Evolutionary conservation across 208 protist genomes (phyloP).

Genomic region (Crithidia bombi): DNA sequence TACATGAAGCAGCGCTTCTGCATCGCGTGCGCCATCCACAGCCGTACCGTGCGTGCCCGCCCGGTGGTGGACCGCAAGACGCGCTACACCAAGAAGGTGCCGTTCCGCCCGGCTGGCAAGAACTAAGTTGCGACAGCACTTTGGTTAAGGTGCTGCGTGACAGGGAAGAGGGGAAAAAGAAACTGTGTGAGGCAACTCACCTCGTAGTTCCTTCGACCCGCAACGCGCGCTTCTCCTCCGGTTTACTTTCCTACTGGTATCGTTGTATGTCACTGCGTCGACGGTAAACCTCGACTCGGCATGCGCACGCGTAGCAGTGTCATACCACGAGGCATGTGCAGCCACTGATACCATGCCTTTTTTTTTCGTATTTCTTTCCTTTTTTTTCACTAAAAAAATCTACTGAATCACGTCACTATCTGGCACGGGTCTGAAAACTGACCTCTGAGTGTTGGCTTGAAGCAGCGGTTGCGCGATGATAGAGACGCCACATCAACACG

Average conservation of each 20-base stretch:
- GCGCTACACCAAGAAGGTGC: conserved; percentile 86
- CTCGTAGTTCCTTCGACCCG: background rate
- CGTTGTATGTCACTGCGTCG: no score
- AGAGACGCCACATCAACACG: no score
- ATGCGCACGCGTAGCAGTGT: background rate
- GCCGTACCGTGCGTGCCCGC: conserved; percentile 95
- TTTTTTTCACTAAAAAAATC: conserved; percentile 16
- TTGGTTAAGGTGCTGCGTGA: no score
- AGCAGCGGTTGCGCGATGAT: no score
- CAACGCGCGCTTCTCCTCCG: no score
- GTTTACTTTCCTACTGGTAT: no score
- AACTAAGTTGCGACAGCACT: background rate
- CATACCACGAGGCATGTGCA: background rate
- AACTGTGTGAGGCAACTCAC: background rate
- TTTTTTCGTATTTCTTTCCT: conserved; percentile 17
- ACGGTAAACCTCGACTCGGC: no score
- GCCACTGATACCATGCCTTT: background rate
- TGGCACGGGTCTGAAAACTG: no score
- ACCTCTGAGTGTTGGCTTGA: no score
- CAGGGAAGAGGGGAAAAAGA: background rate
- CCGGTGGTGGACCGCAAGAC: conserved; percentile 81
- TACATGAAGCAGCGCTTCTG: conserved; percentile 99
- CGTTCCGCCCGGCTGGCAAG: conserved; percentile 56
- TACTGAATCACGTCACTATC: no score
- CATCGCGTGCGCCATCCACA: conserved; percentile 99